Conservation (phyloP, 257 asterid genomes). For the Knoxia roxburghii region DNA sequence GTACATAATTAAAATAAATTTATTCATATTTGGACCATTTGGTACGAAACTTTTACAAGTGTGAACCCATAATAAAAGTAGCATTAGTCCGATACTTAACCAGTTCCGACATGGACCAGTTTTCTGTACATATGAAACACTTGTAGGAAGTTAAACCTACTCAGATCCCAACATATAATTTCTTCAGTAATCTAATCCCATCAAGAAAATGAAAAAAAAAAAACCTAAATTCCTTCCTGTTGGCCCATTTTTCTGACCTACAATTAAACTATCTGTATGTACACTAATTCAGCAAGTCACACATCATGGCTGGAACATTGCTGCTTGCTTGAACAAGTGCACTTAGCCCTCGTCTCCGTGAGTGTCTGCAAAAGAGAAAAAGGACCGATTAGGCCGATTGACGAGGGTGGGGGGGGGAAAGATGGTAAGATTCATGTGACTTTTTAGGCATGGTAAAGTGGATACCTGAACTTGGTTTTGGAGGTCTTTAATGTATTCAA, state of each 20-base stretch:
- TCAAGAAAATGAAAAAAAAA: too few relatives aligned
- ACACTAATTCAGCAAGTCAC: conserved; percentile 10
- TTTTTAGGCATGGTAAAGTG: not conserved
- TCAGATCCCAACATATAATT: not conserved
- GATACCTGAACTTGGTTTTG: conserved; percentile 62
- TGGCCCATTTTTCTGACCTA: not conserved
- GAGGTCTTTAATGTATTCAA: conserved; percentile 79
- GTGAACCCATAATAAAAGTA: too few relatives aligned
- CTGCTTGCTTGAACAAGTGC: conserved; percentile 38
- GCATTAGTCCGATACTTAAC: too few relatives aligned
- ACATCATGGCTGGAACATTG: not conserved
- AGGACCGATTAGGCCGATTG: too few relatives aligned
- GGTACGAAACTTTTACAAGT: too few relatives aligned
- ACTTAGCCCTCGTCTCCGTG: conserved; percentile 53
- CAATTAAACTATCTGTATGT: conserved; percentile 13
- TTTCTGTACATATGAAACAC: too few relatives aligned
- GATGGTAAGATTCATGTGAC: conserved; percentile 38
- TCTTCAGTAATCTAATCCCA: not conserved
- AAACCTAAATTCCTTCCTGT: not conserved
- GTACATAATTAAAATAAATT: too few relatives aligned
- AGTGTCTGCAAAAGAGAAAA: conserved; percentile 41
- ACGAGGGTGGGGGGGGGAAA: too few relatives aligned
- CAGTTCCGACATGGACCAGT: too few relatives aligned
- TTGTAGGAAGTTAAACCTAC: conserved; percentile 6
- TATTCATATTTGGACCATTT: too few relatives aligned